These are phyloP conservation scores for Solanum commersonii DNA, from an alignment of 257 asterid genomes.

Conservation along the genomic window DNA sequence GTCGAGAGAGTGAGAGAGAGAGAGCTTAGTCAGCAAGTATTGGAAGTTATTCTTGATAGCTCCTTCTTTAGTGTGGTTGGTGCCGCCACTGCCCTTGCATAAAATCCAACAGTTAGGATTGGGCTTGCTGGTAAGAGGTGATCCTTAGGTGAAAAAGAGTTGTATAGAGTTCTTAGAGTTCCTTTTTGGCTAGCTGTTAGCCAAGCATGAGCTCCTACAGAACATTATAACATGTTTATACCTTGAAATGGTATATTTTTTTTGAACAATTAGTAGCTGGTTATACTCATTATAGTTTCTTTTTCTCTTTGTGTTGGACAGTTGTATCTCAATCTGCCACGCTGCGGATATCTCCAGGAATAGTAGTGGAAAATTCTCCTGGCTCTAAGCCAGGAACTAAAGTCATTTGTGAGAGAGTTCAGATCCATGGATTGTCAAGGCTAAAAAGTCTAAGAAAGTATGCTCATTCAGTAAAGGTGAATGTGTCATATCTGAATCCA, in stretches of 20 bases:
- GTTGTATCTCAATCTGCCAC: constrained; percentile 37
- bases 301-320: constrained; percentile 23
- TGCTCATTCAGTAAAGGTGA: constrained; percentile 58
- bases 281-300: not conserved
- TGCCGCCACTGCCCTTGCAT: not conserved
- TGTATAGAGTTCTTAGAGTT: not conserved
- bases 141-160: not conserved
- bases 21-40: not conserved
- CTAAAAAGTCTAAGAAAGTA: constrained; percentile 44
- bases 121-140: not conserved
- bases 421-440: constrained; percentile 64
- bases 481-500: constrained; percentile 33
- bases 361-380: constrained; percentile 57
- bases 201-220: not conserved
- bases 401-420: constrained; percentile 64
- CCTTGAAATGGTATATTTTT: not conserved
- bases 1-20: not conserved
- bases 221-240: not conserved
- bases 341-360: constrained; percentile 48
- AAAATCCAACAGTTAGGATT: not conserved
- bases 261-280: not conserved
- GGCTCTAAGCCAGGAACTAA: constrained; percentile 66
- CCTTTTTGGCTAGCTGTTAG: not conserved
- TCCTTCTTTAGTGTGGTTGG: not conserved
- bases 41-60: not conserved